Conservation (phyloP, 169 alveolate genomes). For the Plasmodium inui region DNA sequence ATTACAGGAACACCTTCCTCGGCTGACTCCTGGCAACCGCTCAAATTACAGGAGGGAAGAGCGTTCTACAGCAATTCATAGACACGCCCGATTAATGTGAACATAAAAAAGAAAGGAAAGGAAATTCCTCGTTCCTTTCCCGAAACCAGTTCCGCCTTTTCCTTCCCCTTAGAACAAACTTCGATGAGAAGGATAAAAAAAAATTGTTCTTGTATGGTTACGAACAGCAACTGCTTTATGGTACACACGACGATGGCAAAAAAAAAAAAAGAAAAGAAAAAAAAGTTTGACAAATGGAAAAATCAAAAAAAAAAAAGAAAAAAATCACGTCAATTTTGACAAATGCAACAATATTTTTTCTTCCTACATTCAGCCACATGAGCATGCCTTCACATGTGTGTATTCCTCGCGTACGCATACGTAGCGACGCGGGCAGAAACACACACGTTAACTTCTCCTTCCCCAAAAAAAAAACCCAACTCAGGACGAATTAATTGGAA, state of each 20-base stretch:
- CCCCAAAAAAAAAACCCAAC: neutral
- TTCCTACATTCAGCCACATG: neutral
- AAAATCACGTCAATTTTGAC: neutral
- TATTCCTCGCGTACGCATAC: neutral
- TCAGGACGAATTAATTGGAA: conserved; percentile 69
- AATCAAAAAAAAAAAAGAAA: conserved; percentile 7
- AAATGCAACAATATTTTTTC: neutral
- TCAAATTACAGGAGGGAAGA: neutral
- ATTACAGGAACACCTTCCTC: neutral
- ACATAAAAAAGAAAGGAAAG: conserved; percentile 17
- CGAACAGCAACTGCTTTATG: conserved; percentile 61
- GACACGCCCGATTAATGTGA: neutral
- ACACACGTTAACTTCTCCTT: neutral
- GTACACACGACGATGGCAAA: conserved; percentile 4
- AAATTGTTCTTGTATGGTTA: conserved; percentile 64
- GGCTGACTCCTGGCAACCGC: neutral
- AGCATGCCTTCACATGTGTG: neutral
- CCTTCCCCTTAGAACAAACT: conserved; percentile 31
- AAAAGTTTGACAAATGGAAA: neutral
- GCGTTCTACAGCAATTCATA: neutral
- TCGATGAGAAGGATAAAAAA: conserved; percentile 68
- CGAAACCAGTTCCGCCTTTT: neutral
- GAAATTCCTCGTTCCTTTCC: neutral
- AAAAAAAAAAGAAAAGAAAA: neutral
- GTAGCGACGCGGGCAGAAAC: neutral